These are phyloP conservation scores for Ceratorhiza oryzae-sativae DNA, from an alignment of 1,284 basidiomycete species.

Conservation along the genomic window DNA sequence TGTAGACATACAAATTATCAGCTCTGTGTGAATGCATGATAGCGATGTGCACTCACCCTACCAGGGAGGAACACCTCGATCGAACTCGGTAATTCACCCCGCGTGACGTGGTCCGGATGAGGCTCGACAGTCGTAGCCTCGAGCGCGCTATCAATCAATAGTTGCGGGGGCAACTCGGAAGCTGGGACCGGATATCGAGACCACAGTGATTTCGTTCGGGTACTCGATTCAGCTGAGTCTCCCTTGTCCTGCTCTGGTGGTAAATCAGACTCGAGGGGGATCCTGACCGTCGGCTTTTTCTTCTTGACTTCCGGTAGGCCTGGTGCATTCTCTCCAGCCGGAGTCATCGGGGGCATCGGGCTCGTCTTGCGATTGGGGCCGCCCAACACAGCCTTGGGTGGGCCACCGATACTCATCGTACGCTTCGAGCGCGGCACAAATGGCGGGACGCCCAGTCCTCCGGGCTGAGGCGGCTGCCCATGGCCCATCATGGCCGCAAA, in stretches of 20 bases:
- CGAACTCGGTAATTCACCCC: conserved; percentile 62
- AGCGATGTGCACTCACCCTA: conserved; percentile 60
- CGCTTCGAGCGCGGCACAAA: conserved; percentile 58
- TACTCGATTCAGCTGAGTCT: conserved; percentile 28
- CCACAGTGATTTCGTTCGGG: conserved; percentile 55
- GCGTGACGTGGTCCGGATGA: conserved; percentile 66
- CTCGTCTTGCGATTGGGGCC: conserved; percentile 73
- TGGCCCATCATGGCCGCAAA: conserved; percentile 23
- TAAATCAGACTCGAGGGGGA: conserved; percentile 75
- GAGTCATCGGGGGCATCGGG: conserved; percentile 57
- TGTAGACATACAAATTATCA: conserved; percentile 47
- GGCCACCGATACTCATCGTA: conserved; percentile 73
- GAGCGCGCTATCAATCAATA: conserved; percentile 54
- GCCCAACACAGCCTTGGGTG: conserved; percentile 79
- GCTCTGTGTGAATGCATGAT: not conserved
- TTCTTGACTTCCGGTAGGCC: conserved; percentile 53
- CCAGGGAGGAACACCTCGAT: conserved; percentile 83
- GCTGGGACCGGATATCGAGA: conserved; percentile 64
- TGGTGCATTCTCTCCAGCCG: conserved; percentile 41
- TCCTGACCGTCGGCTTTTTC: conserved; percentile 72
- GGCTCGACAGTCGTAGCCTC: conserved; percentile 61
- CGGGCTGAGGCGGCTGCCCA: conserved; percentile 5
- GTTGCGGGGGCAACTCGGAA: conserved; percentile 50
- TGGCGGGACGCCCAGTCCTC: conserved; percentile 20
- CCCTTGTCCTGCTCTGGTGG: conserved; percentile 46